A percentile compares a stretch with the other conserved stretches of the same genome.
phyloP scores from a whole-genome alignment of 345 rosid species.

The Diplotaxis tenuifolia region DNA sequence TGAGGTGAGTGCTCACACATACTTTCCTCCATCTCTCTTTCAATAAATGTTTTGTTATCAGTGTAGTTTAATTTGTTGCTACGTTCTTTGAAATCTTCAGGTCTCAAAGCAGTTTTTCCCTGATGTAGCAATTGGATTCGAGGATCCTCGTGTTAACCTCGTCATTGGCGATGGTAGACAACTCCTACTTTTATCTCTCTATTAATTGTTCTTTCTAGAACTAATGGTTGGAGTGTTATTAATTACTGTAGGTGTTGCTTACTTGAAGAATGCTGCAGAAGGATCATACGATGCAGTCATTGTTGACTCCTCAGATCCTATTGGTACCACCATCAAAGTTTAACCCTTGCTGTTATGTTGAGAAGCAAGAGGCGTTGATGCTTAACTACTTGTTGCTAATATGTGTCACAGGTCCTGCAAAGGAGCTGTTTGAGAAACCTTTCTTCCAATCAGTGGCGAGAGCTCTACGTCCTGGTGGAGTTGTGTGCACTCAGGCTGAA shows the following conservation, averaged over 20 bases:
- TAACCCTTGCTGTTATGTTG: neutral
- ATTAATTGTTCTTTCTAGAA: neutral
- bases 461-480: slow-evolving; percentile 67
- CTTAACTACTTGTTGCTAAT: neutral
- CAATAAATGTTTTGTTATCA: neutral
- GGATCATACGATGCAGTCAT: slow-evolving; percentile 64
- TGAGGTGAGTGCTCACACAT: slow-evolving; percentile 47
- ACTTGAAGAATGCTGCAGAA: slow-evolving; percentile 47
- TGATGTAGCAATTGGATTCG: slow-evolving; percentile 59
- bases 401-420: slow-evolving; percentile 46
- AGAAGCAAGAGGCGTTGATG: neutral
- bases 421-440: slow-evolving; percentile 51
- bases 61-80: slow-evolving; percentile 1
- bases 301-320: slow-evolving; percentile 65
- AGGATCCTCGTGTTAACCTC: slow-evolving; percentile 64
- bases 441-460: slow-evolving; percentile 49
- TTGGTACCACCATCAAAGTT: slow-evolving; percentile 33
- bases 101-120: slow-evolving; percentile 72
- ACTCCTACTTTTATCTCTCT: neutral
- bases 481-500: slow-evolving; percentile 65
- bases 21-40: slow-evolving; percentile 2
- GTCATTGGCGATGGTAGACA: slow-evolving; percentile 60
- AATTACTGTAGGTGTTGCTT: slow-evolving; percentile 43
- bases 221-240: neutral
- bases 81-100: slow-evolving; percentile 37